Base-by-base conservation (phyloP, 108 stramenopile genomes). In the Pseudonitzschia multiseries region DNA sequence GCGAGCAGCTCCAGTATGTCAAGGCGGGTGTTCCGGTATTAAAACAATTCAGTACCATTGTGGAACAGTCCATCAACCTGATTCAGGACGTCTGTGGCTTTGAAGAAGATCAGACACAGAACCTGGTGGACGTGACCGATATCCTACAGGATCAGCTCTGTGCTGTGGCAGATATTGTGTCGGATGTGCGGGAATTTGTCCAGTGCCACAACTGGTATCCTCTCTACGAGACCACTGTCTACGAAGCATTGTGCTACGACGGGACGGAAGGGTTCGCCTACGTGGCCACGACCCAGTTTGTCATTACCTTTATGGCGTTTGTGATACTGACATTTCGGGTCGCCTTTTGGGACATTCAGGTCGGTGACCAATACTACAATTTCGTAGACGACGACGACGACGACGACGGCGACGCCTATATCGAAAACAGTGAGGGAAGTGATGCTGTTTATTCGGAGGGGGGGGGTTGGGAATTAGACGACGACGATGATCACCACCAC, bases 161-260 rank as follows among this genome's bases (percentile, higher is more conserved):
- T 69, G 59, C 68, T 8, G 57, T 76, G 17, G 75, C 57, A 15
- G 61, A 50, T 36, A 62, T 76, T 22, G 24, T 76, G 8, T 40
- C 57, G 27, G 52, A 57, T 14, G 61, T 76, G 46, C 68, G 75
- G 36, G 0, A 62, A 0, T 76, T 69, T 44, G 50, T 76, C 36
- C 75, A 76, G 61, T 76, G 75, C 50, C 46, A 63, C 28, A 76
- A 69, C 50, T 76, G 75, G 75, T 76, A 68, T 64, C 75, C 75
- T 14, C 44, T 76, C 13, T 76, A 76, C 31, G 75, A 76, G 48
- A 56, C 68, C 0, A 69, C 68, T 15, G 65, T 69, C 0, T 76
- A 76, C 62, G 53, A 76, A 20, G 68, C 75, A 50, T 22, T 76
- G 24, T 76, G 75, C 51, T 69, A 76, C 56, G 60, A 76, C 53